Conservation (phyloP, 331 rosid species). For the Rhamnella rubrinervis region DNA sequence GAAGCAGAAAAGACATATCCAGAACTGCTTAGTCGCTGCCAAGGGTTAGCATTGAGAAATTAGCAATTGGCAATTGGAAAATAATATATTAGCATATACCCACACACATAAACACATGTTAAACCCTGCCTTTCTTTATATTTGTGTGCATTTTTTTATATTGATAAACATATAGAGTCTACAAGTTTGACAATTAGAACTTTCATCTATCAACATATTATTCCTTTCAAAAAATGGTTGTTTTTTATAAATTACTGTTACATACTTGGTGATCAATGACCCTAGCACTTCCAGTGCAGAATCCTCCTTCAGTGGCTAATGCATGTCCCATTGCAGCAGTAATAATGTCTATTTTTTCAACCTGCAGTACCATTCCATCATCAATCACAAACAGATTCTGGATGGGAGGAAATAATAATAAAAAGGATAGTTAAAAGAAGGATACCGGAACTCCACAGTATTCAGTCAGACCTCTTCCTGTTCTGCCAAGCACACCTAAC, state of each 20-base stretch:
- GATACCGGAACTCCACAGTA: conserved; percentile 73
- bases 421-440: conserved; percentile 30
- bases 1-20: conserved; percentile 98
- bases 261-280: conserved; percentile 97
- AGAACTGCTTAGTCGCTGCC: conserved; percentile 94
- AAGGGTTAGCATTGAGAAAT: conserved; percentile 23
- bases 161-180: background rate
- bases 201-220: conserved; percentile 19
- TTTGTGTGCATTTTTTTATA: background rate
- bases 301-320: conserved; percentile 96
- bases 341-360: conserved; percentile 83
- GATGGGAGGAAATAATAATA: conserved; percentile 7
- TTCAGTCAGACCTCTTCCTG: conserved; percentile 95
- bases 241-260: conserved; percentile 15
- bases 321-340: conserved; percentile 99
- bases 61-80: conserved; percentile 22
- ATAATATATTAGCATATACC: conserved; percentile 10
- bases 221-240: background rate
- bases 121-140: too few species aligned
- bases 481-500: conserved; percentile 86
- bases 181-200: background rate
- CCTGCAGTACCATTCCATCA: conserved; percentile 49
- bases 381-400: conserved; percentile 31
- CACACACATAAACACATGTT: background rate
- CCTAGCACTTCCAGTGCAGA: conserved; percentile 93